Conservation (phyloP, 805 yeast genomes). For the Suhomyces xylopsoci region DNA sequence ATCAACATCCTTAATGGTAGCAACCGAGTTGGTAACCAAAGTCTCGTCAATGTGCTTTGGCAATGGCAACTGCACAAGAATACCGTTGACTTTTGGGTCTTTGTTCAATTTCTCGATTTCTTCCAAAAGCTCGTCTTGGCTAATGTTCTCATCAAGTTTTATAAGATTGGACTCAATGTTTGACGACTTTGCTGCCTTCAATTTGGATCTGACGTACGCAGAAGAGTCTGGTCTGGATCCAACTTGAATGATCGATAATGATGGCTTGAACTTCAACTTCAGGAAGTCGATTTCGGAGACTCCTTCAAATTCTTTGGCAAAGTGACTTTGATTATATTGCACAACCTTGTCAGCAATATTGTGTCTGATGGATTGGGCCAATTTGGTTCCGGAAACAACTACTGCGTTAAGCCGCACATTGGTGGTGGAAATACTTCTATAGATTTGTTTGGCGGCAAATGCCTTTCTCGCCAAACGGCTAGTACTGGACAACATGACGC, state of each 20-base stretch:
- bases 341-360: constrained; percentile 40
- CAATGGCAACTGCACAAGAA: constrained; percentile 85
- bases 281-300: constrained; percentile 21
- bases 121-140: constrained; percentile 59
- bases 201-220: constrained; percentile 87
- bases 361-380: constrained; percentile 37
- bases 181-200: constrained; percentile 85
- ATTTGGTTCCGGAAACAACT: constrained; percentile 41
- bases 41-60: constrained; percentile 81
- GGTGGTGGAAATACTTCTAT: background rate
- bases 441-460: background rate
- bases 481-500: constrained; percentile 1
- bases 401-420: constrained; percentile 25
- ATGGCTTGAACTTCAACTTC: constrained; percentile 58
- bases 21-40: constrained; percentile 75
- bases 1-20: constrained; percentile 85
- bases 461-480: constrained; percentile 10
- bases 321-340: constrained; percentile 31
- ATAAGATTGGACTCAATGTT: constrained; percentile 66
- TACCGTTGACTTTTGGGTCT: constrained; percentile 78
- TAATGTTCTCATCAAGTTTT: constrained; percentile 59
- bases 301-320: constrained; percentile 13
- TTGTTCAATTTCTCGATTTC: constrained; percentile 63
- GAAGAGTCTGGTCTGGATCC: constrained; percentile 88
- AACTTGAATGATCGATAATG: constrained; percentile 81